Evolutionary conservation across 2,329 filamentous ascomycete species (phyloP).

Genomic region (Cladosporium cucumerinum): DNA sequence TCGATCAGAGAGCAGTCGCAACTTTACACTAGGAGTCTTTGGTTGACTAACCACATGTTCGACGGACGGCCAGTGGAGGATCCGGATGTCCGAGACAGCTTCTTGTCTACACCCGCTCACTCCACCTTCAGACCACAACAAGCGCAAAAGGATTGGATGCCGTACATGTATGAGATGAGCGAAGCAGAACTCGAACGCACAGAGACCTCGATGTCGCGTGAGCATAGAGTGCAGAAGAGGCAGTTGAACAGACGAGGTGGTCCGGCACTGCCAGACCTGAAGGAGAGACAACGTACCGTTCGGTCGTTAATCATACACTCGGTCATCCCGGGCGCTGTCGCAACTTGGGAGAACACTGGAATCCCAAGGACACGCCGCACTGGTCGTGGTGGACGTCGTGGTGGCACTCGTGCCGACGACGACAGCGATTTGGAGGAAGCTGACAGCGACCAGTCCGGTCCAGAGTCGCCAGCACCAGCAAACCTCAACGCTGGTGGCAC

Average conservation of each 20-base stretch:
- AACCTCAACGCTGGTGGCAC: slow-evolving; percentile 59
- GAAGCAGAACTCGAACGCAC: slow-evolving; percentile 86
- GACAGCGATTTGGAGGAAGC: slow-evolving; percentile 82
- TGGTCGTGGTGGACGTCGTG: slow-evolving; percentile 48
- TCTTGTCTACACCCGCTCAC: slow-evolving; percentile 78
- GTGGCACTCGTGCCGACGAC: slow-evolving; percentile 56
- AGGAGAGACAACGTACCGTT: slow-evolving; percentile 89
- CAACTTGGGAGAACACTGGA: slow-evolving; percentile 76
- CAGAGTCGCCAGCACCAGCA: slow-evolving; percentile 60
- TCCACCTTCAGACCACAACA: slow-evolving; percentile 86
- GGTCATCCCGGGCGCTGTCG: slow-evolving; percentile 81
- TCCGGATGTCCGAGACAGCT: slow-evolving; percentile 78
- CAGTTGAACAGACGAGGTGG: slow-evolving; percentile 92
- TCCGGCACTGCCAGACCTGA: slow-evolving; percentile 90
- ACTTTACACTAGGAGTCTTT: slow-evolving; percentile 88
- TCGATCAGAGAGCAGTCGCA: slow-evolving; percentile 96
- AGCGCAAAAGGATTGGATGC: slow-evolving; percentile 88
- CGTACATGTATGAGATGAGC: slow-evolving; percentile 89
- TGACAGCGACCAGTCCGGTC: slow-evolving; percentile 82
- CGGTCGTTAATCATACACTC: slow-evolving; percentile 89
- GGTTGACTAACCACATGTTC: slow-evolving; percentile 90
- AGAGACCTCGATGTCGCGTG: slow-evolving; percentile 87
- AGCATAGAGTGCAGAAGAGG: slow-evolving; percentile 90
- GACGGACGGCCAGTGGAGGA: slow-evolving; percentile 92
- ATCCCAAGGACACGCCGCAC: slow-evolving; percentile 66